phyloP scores from a whole-genome alignment of 164 flowering plant species.

The Umbilicus rupestris region DNA sequence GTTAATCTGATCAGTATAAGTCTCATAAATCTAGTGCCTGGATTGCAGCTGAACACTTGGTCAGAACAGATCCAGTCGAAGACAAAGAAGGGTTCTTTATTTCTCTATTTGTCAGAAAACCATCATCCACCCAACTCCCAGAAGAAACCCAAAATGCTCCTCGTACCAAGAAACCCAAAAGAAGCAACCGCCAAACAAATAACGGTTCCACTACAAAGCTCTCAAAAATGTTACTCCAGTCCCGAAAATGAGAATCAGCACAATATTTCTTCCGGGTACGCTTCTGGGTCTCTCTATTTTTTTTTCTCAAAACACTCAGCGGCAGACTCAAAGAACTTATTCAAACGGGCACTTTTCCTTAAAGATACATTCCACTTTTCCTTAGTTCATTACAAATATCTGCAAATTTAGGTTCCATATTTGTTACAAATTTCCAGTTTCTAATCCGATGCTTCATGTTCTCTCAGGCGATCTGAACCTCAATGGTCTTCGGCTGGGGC shows the following conservation, averaged over 20 bases:
- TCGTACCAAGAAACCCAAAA: neutral
- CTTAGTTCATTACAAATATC: too few species aligned
- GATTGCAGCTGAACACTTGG: constrained; percentile 51
- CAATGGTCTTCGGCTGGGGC: constrained; percentile 55
- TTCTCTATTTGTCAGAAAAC: constrained; percentile 47
- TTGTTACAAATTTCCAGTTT: too few species aligned
- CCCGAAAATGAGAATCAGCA: neutral
- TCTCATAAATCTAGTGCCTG: neutral
- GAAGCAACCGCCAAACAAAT: neutral
- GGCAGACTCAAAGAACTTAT: too few species aligned
- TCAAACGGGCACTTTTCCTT: too few species aligned
- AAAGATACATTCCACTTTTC: too few species aligned
- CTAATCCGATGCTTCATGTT: too few species aligned
- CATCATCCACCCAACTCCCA: neutral
- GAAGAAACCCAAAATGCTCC: neutral
- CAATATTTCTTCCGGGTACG: neutral
- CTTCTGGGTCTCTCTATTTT: neutral
- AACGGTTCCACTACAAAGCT: neutral
- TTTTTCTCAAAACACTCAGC: too few species aligned
- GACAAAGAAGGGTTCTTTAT: constrained; percentile 94
- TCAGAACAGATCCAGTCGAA: constrained; percentile 50
- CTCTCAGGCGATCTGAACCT: constrained; percentile 37
- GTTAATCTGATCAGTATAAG: neutral
- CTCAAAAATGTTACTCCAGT: constrained; percentile 1
- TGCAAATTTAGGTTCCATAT: too few species aligned